Conservation (phyloP, 192 early-diverging fungal genomes). For the Gamsiella multidivaricata region DNA sequence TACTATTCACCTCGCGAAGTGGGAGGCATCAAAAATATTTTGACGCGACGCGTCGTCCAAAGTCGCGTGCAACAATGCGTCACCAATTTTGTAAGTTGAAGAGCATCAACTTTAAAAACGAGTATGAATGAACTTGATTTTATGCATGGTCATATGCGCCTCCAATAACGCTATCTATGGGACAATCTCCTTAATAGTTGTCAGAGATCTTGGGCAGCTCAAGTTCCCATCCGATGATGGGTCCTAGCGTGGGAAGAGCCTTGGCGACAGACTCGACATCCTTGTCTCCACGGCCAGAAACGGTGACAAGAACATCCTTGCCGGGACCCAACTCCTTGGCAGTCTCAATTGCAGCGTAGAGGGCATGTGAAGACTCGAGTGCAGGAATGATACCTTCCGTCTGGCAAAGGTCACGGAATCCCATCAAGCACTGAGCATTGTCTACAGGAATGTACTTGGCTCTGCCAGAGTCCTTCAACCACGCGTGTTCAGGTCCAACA, state of each 20-base stretch:
- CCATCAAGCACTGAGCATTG: constrained; percentile 87
- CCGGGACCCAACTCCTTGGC: constrained; percentile 80
- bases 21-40: too few species aligned
- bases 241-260: constrained; percentile 89
- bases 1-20: too few species aligned
- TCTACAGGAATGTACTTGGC: constrained; percentile 85
- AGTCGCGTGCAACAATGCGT: too few species aligned
- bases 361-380: constrained; percentile 94
- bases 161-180: too few species aligned
- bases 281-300: constrained; percentile 97
- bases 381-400: constrained; percentile 95
- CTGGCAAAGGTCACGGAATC: constrained; percentile 78
- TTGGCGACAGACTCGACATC: constrained; percentile 95
- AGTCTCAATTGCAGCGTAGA: constrained; percentile 82
- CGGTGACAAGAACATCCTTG: constrained; percentile 88
- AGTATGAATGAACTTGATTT: too few species aligned
- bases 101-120: too few species aligned
- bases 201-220: constrained; percentile 53
- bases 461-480: constrained; percentile 86
- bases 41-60: too few species aligned
- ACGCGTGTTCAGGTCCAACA: constrained; percentile 97
- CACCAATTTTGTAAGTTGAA: too few species aligned
- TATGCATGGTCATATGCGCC: too few species aligned
- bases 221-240: constrained; percentile 93
- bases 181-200: constrained; percentile 27